Evolutionary conservation across 2,329 filamentous ascomycete species (phyloP).

Genomic region (Verticillium dahliae): DNA sequence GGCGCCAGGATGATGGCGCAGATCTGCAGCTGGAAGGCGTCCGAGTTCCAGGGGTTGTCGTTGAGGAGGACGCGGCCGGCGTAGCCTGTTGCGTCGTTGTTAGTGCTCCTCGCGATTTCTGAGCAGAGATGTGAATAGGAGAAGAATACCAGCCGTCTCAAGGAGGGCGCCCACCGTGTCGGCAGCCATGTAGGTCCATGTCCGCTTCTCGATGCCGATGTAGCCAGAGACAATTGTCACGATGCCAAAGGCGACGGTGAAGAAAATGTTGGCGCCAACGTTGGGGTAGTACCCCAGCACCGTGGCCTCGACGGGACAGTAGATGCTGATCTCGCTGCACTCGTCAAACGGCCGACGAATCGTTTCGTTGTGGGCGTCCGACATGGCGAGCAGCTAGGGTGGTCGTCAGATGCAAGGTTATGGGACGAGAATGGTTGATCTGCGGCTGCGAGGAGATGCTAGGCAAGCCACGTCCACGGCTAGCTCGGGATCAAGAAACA

Average conservation of each 20-base stretch:
- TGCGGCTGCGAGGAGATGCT: neutral
- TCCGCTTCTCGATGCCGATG: slow-evolving; percentile 42
- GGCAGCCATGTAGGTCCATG: slow-evolving; percentile 47
- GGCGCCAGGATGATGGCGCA: slow-evolving; percentile 53
- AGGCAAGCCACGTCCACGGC: neutral
- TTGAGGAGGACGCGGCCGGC: slow-evolving; percentile 43
- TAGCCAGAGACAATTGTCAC: slow-evolving; percentile 32
- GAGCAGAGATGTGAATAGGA: neutral
- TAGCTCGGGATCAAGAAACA: neutral
- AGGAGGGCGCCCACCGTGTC: slow-evolving; percentile 42
- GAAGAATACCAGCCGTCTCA: slow-evolving; percentile 40
- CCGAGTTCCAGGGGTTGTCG: slow-evolving; percentile 46
- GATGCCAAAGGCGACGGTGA: slow-evolving; percentile 41
- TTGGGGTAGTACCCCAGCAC: slow-evolving; percentile 52
- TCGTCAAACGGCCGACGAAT: slow-evolving; percentile 8
- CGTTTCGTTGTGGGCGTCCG: neutral
- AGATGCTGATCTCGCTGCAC: slow-evolving; percentile 30
- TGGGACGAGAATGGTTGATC: neutral
- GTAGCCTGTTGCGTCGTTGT: slow-evolving; percentile 34
- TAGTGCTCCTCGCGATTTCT: neutral
- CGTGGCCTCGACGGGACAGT: slow-evolving; percentile 45
- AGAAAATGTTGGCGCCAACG: slow-evolving; percentile 48
- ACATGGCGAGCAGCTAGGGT: neutral
- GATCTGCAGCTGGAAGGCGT: slow-evolving; percentile 53
- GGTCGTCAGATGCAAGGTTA: neutral